Conservation (phyloP, 805 yeast genomes). For the Saccharomycopsis microspora region DNA sequence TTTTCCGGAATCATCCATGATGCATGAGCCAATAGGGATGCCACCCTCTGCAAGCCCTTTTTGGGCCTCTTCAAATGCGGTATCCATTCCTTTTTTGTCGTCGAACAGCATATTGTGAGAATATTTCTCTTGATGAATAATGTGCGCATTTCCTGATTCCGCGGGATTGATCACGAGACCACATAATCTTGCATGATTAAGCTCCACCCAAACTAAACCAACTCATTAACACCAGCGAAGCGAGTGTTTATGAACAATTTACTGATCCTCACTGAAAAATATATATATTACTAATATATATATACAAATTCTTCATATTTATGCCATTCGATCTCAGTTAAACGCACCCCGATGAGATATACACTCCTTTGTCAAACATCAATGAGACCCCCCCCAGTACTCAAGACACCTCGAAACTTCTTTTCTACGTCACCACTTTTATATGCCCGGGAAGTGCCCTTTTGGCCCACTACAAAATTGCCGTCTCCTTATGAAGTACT, state of each 20-base stretch:
- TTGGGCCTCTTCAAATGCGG: constrained; percentile 64
- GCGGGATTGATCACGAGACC: background rate
- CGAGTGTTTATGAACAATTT: no score
- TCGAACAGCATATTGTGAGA: background rate
- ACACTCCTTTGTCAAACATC: no score
- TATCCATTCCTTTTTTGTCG: constrained; percentile 39
- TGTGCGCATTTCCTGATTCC: background rate
- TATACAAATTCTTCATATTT: no score
- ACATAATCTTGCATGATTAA: background rate
- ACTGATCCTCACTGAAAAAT: no score
- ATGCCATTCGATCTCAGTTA: no score
- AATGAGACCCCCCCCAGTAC: no score
- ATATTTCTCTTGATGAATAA: background rate
- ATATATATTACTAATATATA: no score
- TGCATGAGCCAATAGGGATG: constrained; percentile 77
- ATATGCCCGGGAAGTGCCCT: constrained; percentile 2
- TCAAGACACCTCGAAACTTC: background rate
- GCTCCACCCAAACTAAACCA: no score
- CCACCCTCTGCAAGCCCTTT: constrained; percentile 75
- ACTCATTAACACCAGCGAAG: no score
- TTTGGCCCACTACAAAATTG: constrained; percentile 26
- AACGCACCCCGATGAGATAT: no score
- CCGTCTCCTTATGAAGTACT: constrained; percentile 42
- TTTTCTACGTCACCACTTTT: background rate
- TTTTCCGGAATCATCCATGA: constrained; percentile 64